These are phyloP conservation scores for Panaeolus papilionaceus DNA, from an alignment of 768 basidiomycete species.

Conservation along the genomic window DNA sequence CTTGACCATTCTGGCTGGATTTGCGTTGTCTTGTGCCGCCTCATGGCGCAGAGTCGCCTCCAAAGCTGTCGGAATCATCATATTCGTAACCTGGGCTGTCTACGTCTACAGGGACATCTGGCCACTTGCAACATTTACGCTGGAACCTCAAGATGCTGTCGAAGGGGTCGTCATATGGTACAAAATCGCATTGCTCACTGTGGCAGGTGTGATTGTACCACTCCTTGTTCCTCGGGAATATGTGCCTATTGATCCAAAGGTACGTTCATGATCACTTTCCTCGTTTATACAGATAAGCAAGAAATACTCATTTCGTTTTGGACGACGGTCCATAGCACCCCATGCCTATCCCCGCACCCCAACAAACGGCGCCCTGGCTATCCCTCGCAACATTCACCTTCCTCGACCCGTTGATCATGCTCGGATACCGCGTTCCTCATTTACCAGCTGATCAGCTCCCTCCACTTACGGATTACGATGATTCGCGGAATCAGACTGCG, in stretches of 20 bases:
- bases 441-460: constrained; percentile 59
- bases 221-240: constrained; percentile 56
- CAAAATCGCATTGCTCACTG: constrained; percentile 47
- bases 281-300: too few species aligned
- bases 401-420: constrained; percentile 56
- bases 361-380: constrained; percentile 56
- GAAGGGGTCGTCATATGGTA: constrained; percentile 57
- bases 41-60: background rate
- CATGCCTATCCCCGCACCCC: constrained; percentile 40
- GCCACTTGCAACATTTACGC: constrained; percentile 56
- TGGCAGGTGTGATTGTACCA: constrained; percentile 54
- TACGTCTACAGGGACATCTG: constrained; percentile 61
- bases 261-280: constrained; percentile 19
- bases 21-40: background rate
- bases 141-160: constrained; percentile 46
- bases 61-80: background rate
- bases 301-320: too few species aligned
- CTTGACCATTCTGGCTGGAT: too few species aligned
- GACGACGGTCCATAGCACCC: constrained; percentile 34
- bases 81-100: constrained; percentile 30
- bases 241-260: constrained; percentile 55
- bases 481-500: constrained; percentile 28
- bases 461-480: constrained; percentile 67
- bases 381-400: constrained; percentile 55
- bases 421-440: constrained; percentile 48